Evolutionary conservation across 192 early-diverging fungal genomes (phyloP), one percentile per base, ranked within the genome.

Genomic region (Coemansia sp.): DNA sequence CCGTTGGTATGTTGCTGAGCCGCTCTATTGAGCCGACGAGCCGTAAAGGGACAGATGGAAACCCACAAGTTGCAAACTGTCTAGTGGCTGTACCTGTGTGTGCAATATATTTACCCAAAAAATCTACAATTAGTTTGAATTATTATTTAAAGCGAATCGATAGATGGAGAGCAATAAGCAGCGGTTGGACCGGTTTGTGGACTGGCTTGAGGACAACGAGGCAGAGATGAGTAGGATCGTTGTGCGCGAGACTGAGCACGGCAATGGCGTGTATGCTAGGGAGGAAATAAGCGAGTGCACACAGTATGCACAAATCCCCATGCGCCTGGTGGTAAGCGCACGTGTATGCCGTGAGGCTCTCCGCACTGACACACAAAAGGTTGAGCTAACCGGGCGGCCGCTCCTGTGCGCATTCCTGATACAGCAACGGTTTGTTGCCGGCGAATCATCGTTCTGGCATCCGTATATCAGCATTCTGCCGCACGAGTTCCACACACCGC

Each of bases 401-500:
- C 74, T 84, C 9, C 61, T 88, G 58, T 71, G 67, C 10, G 60
- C 80, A 54, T 90, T 85, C 31, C 55, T 90, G 31, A 72, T 84
- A 3, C 78, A 81, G 38, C 71, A 90, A 70, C 76, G 71, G 12
- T 60, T 64, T 35, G 43, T 69, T 10, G 50, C 61, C 5, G 23
- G 27, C 26, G n/a, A 61, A 6, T 86, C 73, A 5, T 87, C 55
- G 2, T 57, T 87, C 48, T 88, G 82, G 81, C 67, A 72, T 21
- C 87, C 88, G 0, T 90, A 88, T 64, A 75, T 90, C 25, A 73
- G 83, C 39, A 83, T 85, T 51, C 59, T 90, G 12, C 87, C 88
- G 0, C 41, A 58, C 4, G 61, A 50, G 16, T 87, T 87, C 66
- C 74, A 78, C 47, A 87, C 86, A 1, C 83, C 88, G 5, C 51